Evolutionary conservation across 1,139 yeast species (phyloP).

Genomic region (Blastobotrys persicus): DNA sequence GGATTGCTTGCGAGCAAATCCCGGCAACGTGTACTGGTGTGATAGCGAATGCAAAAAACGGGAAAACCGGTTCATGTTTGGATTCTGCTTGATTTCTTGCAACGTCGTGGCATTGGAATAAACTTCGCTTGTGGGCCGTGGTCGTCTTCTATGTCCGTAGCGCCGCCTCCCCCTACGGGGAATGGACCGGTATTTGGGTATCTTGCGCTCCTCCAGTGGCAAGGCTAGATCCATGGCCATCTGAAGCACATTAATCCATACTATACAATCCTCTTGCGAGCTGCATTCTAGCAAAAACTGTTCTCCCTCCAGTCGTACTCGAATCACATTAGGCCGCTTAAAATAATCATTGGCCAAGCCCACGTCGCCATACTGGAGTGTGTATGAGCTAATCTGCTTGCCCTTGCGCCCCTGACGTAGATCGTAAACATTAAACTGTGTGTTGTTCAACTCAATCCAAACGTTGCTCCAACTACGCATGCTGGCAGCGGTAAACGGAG

Average conservation of each 20-base stretch:
- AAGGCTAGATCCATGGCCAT: constrained; percentile 42
- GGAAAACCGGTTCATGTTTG: constrained; percentile 4
- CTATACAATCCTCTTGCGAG: constrained; percentile 53
- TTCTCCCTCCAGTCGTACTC: constrained; percentile 66
- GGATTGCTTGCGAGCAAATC: neutral
- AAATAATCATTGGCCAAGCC: constrained; percentile 71
- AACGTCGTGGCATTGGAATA: neutral
- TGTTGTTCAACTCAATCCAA: constrained; percentile 54
- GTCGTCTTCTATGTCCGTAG: neutral
- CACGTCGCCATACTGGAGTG: constrained; percentile 65
- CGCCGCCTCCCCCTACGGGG: constrained; percentile 34
- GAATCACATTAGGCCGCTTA: constrained; percentile 55
- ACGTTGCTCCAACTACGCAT: constrained; percentile 53
- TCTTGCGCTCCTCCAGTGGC: constrained; percentile 41
- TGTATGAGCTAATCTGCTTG: constrained; percentile 42
- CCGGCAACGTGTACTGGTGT: constrained; percentile 3
- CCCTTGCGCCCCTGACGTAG: constrained; percentile 12
- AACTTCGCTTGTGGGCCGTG: neutral
- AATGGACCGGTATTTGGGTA: constrained; percentile 37
- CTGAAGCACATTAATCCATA: constrained; percentile 53
- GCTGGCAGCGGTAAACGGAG: constrained; percentile 41
- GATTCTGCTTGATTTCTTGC: constrained; percentile 1
- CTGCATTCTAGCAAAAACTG: constrained; percentile 59
- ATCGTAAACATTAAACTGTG: constrained; percentile 50
- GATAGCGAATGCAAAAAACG: constrained; percentile 5